A percentile compares a stretch with the other conserved stretches of the same genome.
phyloP scores from a whole-genome alignment of 1,284 basidiomycete genomes.

The Bondarzewia mesenterica region DNA sequence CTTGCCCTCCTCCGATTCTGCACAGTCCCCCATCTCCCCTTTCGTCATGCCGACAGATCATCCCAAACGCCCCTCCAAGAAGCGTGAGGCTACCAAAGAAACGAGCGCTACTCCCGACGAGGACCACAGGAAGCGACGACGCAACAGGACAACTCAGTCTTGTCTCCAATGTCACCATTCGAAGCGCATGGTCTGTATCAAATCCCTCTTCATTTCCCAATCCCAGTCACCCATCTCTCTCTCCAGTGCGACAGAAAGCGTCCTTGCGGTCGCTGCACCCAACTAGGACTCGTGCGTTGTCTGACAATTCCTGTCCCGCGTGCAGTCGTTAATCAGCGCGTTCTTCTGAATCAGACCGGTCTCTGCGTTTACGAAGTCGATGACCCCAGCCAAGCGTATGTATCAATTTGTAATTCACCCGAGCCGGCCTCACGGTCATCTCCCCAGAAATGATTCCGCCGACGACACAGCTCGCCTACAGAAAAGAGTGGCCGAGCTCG shows the following conservation, averaged over 20 bases:
- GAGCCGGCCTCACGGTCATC: neutral
- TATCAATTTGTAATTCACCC: neutral
- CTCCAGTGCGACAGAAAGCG: slow-evolving; percentile 58
- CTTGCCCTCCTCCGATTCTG: too few relatives aligned
- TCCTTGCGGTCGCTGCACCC: slow-evolving; percentile 67
- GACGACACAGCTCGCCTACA: slow-evolving; percentile 64
- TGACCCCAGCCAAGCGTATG: slow-evolving; percentile 52
- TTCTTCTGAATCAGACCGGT: slow-evolving; percentile 45
- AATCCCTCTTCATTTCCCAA: neutral
- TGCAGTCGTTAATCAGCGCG: neutral
- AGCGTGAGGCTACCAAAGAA: neutral
- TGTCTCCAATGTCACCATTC: slow-evolving; percentile 69
- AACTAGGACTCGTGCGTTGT: slow-evolving; percentile 56
- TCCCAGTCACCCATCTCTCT: slow-evolving; percentile 4
- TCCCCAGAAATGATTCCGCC: slow-evolving; percentile 20
- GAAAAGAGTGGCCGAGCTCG: slow-evolving; percentile 73
- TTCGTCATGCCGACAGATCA: too few relatives aligned
- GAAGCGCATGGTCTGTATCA: slow-evolving; percentile 64
- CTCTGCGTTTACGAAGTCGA: slow-evolving; percentile 82
- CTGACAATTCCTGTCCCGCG: neutral
- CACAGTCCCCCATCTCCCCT: too few relatives aligned
- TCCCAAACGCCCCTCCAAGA: neutral
- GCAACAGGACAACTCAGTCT: slow-evolving; percentile 59
- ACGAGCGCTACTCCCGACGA: neutral
- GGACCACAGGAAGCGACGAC: slow-evolving; percentile 38